These are phyloP conservation scores for Castanea sativa DNA, from an alignment of 306 rosid genomes.

Conservation along the genomic window DNA sequence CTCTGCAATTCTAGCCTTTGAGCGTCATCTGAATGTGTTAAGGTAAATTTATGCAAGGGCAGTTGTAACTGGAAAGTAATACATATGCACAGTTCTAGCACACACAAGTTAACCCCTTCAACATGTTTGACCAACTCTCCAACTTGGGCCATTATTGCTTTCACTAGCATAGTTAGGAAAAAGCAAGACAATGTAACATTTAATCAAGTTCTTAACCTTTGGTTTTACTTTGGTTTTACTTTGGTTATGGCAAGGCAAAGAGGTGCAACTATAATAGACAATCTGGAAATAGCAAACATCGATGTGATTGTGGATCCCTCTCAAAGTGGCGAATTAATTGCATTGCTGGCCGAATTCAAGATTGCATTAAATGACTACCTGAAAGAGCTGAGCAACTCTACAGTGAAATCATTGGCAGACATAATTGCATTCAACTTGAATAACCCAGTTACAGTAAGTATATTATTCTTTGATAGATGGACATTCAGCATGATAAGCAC, in stretches of 20 bases:
- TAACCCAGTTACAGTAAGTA: constrained; percentile 25
- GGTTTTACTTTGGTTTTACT: background rate
- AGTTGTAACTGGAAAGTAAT: background rate
- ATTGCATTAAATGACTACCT: constrained; percentile 22
- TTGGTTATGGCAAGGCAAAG: constrained; percentile 4
- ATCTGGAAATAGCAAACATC: constrained; percentile 26
- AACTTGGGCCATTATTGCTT: background rate
- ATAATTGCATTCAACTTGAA: constrained; percentile 25
- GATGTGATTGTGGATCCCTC: constrained; percentile 16
- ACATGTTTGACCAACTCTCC: background rate
- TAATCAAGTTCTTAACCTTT: background rate
- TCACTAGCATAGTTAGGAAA: background rate
- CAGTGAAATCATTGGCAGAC: constrained; percentile 24
- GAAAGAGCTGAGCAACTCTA: constrained; percentile 17
- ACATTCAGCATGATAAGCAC: background rate
- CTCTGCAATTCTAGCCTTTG: constrained; percentile 34
- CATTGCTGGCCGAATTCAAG: constrained; percentile 28
- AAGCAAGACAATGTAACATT: background rate
- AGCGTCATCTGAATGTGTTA: constrained; percentile 34
- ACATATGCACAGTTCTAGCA: too few species aligned
- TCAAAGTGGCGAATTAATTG: constrained; percentile 19
- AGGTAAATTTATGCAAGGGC: constrained; percentile 25
- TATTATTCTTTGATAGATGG: background rate
- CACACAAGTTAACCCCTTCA: background rate
- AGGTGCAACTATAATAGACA: constrained; percentile 33